Base-by-base conservation (phyloP, 2,329 filamentous ascomycete genomes). In the Arachnopeziza araneosa region DNA sequence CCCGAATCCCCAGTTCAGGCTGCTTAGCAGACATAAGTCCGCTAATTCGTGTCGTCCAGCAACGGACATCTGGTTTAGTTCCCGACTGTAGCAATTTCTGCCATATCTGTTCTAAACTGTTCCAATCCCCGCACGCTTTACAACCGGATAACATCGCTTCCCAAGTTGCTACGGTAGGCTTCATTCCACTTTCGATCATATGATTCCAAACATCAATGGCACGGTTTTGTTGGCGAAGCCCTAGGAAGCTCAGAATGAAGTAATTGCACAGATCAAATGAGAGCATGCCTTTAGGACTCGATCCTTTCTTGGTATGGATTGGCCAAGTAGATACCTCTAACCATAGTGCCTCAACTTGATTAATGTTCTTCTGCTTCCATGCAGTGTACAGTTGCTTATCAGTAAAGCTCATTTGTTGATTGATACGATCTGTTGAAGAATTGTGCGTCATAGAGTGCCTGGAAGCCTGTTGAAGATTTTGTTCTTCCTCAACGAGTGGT, bases 81-180 rank as follows among this genome's bases (percentile, higher is more conserved):
- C 83, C 82, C 1, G 84, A 80, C 9, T 69, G 70, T 2, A 81
- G 68, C 74, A 95, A 83, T 64, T 82, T 83, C 0, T 74, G 66
- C 90, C 91, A 96, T 32, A 92, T 79, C 1, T 78, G 78, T 58
- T 87, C 82, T 62, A 93, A 77, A 23, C 80, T 84, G n/a, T 76
- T 71, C 0, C 78, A 65, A 66, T 91, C 85, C 57, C 79, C 78
- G 55, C 83, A 79, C 55, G 78, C 79, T 69, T 81, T 83, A 73
- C 86, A 91, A 1, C 90, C 90, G 59, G 83, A 79, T 65, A 95
- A 83, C 82, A 95, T 88, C 51, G 83, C 77, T 49, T 85, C 88
- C 83, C 89, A 95, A 0, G 89, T 88, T 66, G 77, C 80, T 58
- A 87, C 68, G 7, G 80, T 85, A 17, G 89, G 87, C 59, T 76